Conservation (phyloP, 2,329 filamentous ascomycete species). For the Trichoderma sp. region DNA sequence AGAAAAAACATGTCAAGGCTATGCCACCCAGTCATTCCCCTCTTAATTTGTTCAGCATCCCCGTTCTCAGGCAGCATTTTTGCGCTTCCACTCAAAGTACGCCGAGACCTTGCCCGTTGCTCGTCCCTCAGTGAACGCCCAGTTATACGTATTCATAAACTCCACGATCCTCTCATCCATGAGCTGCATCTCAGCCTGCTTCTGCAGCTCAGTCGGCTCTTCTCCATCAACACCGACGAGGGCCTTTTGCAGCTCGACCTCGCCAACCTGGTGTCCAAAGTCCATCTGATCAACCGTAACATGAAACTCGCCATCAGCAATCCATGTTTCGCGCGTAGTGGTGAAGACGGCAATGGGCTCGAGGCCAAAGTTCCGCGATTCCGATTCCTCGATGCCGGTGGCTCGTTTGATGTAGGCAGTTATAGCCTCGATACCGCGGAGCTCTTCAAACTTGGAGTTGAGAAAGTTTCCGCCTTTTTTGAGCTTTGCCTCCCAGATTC, state of each 20-base stretch:
- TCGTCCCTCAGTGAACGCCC: conserved; percentile 1
- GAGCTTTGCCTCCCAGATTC: neutral
- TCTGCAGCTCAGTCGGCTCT: neutral
- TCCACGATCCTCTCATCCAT: conserved; percentile 9
- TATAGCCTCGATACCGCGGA: neutral
- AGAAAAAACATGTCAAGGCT: neutral
- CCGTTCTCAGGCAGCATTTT: neutral
- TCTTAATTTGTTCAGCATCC: no score
- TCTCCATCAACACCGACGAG: neutral
- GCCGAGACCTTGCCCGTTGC: conserved; percentile 11
- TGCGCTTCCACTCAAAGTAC: conserved; percentile 13
- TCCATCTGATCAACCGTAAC: conserved; percentile 14
- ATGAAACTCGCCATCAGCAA: conserved; percentile 14
- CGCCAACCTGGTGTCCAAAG: conserved; percentile 17
- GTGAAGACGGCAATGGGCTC: conserved; percentile 2
- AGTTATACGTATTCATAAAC: conserved; percentile 11
- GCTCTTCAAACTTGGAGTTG: conserved; percentile 9
- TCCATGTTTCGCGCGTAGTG: conserved; percentile 12
- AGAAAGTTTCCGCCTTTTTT: neutral
- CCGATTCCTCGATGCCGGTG: neutral
- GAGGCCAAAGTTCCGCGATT: neutral
- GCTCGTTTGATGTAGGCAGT: neutral
- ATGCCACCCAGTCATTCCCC: neutral
- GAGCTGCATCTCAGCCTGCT: neutral
- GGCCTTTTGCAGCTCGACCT: conserved; percentile 11